Base-by-base conservation (phyloP, 352 stramenopile species). In the Phytopythium vexans region DNA sequence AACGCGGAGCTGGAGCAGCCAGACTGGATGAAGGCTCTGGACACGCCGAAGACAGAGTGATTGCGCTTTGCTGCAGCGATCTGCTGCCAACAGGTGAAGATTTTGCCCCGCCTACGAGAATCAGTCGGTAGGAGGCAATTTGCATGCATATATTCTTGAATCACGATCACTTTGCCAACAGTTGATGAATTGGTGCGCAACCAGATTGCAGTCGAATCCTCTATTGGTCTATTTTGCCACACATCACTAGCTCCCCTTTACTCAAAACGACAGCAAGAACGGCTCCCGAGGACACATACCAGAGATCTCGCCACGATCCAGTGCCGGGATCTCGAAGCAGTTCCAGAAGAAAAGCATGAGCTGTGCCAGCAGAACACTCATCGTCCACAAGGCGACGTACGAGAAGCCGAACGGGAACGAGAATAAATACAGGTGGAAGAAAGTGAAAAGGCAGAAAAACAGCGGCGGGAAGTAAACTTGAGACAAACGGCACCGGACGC, bases 401-500 rank as follows among this genome's bases (percentile, higher is more conserved):
- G 82, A 82, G 62, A 98, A 98, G 10, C 94, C 94, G 58, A 96
- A 89, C 35, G 94, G 90, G 62, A 94, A 98, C 16, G 81, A 90
- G 60, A 97, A 97, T 56, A 98, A 87, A 73, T 98, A 99, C 21
- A 98, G 58, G 71, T 98, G 93, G 58, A 98, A 97, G n/a, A 97
- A 59, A 12, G 88, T 80, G 64, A 99, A 98, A 58, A 96, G 87
- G 16, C 95, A 78, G 59, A 98, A 97, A 70, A 98, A 97, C 7
- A 97, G 63, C 35, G 70, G 57, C 21, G 89, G 92, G 63, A 96
- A 97, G 60, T 91, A 97, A n/a, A 64, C 50, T 36, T 82, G 77
- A 1, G 77, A 84, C 6, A 89, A 60, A 2, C 64, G 69, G 35
- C 70, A 83, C 14, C 92, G 85, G 10, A 96, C 82, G 52, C 85